Conservation (phyloP, 768 basidiomycete species). For the Tricholoma bakamatsutake region DNA sequence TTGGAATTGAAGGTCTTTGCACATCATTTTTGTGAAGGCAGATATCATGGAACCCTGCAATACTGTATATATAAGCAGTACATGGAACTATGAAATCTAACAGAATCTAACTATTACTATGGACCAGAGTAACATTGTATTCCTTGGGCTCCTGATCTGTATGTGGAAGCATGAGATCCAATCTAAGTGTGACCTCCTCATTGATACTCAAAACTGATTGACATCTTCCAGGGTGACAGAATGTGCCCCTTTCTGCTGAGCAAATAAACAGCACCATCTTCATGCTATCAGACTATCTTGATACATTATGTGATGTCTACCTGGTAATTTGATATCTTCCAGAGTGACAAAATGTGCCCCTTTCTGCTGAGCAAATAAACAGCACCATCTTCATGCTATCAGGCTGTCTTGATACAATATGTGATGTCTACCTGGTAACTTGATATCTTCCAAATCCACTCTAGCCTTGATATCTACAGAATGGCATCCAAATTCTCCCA, state of each 20-base stretch:
- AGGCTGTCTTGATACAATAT: conserved; percentile 67
- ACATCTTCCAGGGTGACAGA: too few relatives aligned
- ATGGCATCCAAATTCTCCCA: conserved; percentile 45
- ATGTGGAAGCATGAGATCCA: conserved; percentile 51
- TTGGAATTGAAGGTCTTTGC: too few relatives aligned
- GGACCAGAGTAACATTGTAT: too few relatives aligned
- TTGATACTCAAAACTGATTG: too few relatives aligned
- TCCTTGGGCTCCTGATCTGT: conserved; percentile 48
- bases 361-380: conserved; percentile 28
- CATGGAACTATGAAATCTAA: too few relatives aligned
- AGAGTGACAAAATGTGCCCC: too few relatives aligned
- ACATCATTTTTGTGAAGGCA: too few relatives aligned
- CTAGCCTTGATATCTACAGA: conserved; percentile 27
- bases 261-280: conserved; percentile 14
- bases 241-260: conserved; percentile 33
- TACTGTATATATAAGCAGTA: too few relatives aligned
- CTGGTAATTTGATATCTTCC: conserved; percentile 28
- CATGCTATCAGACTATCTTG: conserved; percentile 47
- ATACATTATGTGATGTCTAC: conserved; percentile 61
- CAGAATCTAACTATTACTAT: too few relatives aligned
- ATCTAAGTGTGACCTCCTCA: conserved; percentile 32
- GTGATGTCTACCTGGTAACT: conserved; percentile 51
- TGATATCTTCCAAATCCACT: background rate
- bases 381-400: conserved; percentile 25
- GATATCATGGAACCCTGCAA: too few relatives aligned